Evolutionary conservation across 805 yeast species (phyloP).

Genomic region (Candida chilensis): DNA sequence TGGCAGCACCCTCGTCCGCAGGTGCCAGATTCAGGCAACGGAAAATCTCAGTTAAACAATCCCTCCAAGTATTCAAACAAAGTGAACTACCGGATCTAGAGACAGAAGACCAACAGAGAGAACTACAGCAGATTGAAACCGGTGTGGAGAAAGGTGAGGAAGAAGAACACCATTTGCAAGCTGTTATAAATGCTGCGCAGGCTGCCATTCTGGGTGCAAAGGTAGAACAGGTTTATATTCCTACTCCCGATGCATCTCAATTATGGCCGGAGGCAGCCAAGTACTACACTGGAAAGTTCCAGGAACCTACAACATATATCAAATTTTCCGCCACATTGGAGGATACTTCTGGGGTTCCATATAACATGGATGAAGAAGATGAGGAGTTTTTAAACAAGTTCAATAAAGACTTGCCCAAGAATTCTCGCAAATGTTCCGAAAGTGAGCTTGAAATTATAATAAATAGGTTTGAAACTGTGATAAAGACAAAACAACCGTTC

Average conservation of each 20-base stretch:
- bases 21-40: slow-evolving; percentile 86
- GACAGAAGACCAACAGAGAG: slow-evolving; percentile 73
- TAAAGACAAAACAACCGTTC: slow-evolving; percentile 82
- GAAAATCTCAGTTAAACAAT: slow-evolving; percentile 87
- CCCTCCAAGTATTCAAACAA: slow-evolving; percentile 68
- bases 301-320: slow-evolving; percentile 71
- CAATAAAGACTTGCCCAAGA: slow-evolving; percentile 23
- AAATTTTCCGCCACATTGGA: slow-evolving; percentile 94
- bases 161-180: slow-evolving; percentile 92
- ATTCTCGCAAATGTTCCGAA: slow-evolving; percentile 42
- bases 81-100: slow-evolving; percentile 76
- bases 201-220: slow-evolving; percentile 40
- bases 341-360: slow-evolving; percentile 79
- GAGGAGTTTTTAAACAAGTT: slow-evolving; percentile 49
- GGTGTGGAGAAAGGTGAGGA: slow-evolving; percentile 98
- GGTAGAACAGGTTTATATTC: slow-evolving; percentile 65
- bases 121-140: slow-evolving; percentile 83
- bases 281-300: slow-evolving; percentile 61
- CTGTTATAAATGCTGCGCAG: slow-evolving; percentile 76
- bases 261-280: slow-evolving; percentile 71
- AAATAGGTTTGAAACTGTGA: slow-evolving; percentile 63
- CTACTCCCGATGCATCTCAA: slow-evolving; percentile 91
- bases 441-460: slow-evolving; percentile 80
- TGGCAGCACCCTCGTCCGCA: slow-evolving; percentile 14
- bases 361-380: slow-evolving; percentile 87